Evolutionary conservation across 1,139 yeast species (phyloP), one percentile per base, ranked within the genome.

Genomic region (Blastobotrys apis): DNA sequence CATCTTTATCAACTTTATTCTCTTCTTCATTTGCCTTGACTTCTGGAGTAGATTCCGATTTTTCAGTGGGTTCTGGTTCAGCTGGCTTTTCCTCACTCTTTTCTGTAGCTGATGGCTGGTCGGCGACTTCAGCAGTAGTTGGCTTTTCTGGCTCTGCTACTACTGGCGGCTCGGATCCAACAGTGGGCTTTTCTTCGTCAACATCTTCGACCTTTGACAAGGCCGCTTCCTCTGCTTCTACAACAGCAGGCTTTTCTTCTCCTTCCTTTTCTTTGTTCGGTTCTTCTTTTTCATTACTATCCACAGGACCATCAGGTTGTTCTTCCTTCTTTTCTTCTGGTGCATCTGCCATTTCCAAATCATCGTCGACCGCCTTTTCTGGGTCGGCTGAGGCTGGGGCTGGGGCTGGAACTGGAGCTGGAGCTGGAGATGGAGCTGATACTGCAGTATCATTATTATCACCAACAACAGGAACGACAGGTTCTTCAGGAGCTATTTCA

Each of bases 171-270:
- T n/a, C n/a, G n/a, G n/a, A n/a, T n/a, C n/a, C n/a, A n/a, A n/a
- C n/a, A n/a, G n/a, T n/a, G n/a, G n/a, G n/a, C n/a, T n/a, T n/a
- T 5, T 22, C 38, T 13, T 35, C 29, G 3, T 13, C 4, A 12
- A 10, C 30, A 22, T 8, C 37, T 33, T 33, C 37, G 20, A 19
- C 37, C 29, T 16, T 25, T 27, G 21, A 10, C 26, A 23, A 6
- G 10, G 26, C 5, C 39, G 64, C 68, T 48, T 65, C 70, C 35
- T 57, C 61, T n/a, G n/a, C n/a, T n/a, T n/a, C n/a, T n/a, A n/a
- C n/a, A n/a, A n/a, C n/a, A n/a, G n/a, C n/a, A n/a, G 64, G 59
- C n/a, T 58, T 53, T 36, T 61, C 63, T 38, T 59, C 60, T 22
- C 54, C 60, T 25, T 58, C 45, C 27, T 19, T 20, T 6, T 3